These are phyloP conservation scores for Cryomyces antarcticus DNA, from an alignment of 495 filamentous ascomycete species.

Conservation along the genomic window DNA sequence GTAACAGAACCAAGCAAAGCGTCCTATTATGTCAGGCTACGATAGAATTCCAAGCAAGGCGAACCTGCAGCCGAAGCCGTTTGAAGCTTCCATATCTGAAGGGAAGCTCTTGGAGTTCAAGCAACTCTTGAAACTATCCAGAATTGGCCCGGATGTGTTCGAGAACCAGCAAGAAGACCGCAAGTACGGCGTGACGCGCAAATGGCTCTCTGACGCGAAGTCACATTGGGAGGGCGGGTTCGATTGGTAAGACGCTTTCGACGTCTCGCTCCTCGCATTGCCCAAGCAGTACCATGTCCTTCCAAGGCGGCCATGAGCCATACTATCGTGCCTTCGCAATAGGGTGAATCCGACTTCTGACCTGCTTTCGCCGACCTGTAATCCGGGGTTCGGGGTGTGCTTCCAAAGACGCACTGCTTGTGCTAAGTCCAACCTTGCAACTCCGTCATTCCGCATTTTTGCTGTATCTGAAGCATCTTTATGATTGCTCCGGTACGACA, in stretches of 20 bases:
- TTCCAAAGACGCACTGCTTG: no score
- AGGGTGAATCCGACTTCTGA: no score
- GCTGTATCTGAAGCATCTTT: no score
- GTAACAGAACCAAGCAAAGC: no score
- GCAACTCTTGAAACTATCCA: conserved; percentile 28
- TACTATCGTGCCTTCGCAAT: no score
- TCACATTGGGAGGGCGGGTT: conserved; percentile 28
- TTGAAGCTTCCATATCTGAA: background rate
- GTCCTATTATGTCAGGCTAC: background rate
- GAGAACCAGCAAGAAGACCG: conserved; percentile 26
- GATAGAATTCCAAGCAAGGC: background rate
- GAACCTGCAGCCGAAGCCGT: background rate
- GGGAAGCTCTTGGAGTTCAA: conserved; percentile 18
- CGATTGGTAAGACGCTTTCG: conserved; percentile 18
- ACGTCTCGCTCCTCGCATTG: background rate
- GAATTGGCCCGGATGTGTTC: conserved; percentile 29
- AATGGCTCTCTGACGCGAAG: conserved; percentile 36
- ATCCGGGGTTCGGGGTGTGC: no score
- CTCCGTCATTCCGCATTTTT: no score
- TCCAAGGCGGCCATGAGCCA: no score
- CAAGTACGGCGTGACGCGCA: conserved; percentile 31
- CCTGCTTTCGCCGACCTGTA: background rate
- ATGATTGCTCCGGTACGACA: background rate
- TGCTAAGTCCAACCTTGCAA: no score
- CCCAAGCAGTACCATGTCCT: no score